A percentile compares a stretch with the other conserved stretches of the same genome.
These are phyloP conservation scores for Yueomyces sp. DNA, from an alignment of 805 yeast species.

Conservation along the genomic window DNA sequence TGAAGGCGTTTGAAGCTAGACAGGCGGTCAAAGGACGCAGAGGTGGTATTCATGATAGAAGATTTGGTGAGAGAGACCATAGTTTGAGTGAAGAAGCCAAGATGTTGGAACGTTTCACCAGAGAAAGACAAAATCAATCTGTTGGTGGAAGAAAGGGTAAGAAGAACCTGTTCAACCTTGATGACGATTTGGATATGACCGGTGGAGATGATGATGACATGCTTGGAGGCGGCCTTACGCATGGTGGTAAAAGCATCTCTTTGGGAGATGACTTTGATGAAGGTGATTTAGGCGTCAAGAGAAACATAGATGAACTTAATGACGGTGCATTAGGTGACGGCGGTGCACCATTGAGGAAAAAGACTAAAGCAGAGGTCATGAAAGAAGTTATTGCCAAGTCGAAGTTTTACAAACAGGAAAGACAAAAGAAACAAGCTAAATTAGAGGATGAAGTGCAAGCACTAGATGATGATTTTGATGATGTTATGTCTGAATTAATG, in stretches of 20 bases:
- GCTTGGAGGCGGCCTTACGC: slow-evolving; percentile 45
- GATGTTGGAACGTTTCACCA: slow-evolving; percentile 89
- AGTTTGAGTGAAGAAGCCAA: slow-evolving; percentile 75
- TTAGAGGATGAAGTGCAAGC: slow-evolving; percentile 48
- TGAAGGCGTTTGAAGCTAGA: slow-evolving; percentile 49
- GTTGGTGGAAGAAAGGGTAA: slow-evolving; percentile 47
- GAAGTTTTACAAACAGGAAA: slow-evolving; percentile 60
- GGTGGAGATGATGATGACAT: slow-evolving; percentile 29
- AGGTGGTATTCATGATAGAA: slow-evolving; percentile 71
- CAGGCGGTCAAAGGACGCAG: slow-evolving; percentile 51
- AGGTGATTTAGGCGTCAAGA: slow-evolving; percentile 22
- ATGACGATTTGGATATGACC: slow-evolving; percentile 40
- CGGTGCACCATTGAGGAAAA: slow-evolving; percentile 40
- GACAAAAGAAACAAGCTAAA: slow-evolving; percentile 52
- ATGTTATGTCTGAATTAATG: slow-evolving; percentile 43
- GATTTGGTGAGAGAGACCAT: slow-evolving; percentile 80
- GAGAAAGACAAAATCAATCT: slow-evolving; percentile 58
- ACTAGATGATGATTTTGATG: slow-evolving; percentile 62
- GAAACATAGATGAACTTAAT: slow-evolving; percentile 22
- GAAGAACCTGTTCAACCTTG: slow-evolving; percentile 56
- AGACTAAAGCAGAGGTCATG: slow-evolving; percentile 77
- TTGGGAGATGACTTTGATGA: slow-evolving; percentile 40
- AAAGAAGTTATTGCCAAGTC: slow-evolving; percentile 75
- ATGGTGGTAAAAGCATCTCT: slow-evolving; percentile 57
- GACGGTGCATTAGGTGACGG: slow-evolving; percentile 14